These are phyloP conservation scores for Trichoderma sp. DNA, from an alignment of 2,329 filamentous ascomycete genomes.

Conservation along the genomic window DNA sequence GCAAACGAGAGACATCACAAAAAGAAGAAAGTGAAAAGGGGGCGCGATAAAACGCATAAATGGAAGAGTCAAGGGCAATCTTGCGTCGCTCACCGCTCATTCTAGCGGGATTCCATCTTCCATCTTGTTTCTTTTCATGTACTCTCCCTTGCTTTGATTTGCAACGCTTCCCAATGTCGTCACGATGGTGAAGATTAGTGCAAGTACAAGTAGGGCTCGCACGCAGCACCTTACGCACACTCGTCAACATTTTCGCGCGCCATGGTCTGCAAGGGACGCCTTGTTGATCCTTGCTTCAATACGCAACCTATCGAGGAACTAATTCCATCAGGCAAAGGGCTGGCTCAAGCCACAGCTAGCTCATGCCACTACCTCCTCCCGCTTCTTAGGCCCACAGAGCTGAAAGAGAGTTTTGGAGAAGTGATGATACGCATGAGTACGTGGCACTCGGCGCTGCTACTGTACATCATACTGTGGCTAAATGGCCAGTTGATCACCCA, in stretches of 20 bases:
- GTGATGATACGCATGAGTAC: not conserved
- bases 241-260: not conserved
- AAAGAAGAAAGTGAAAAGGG: not conserved
- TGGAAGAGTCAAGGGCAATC: constrained; percentile 6
- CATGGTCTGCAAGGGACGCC: constrained; percentile 18
- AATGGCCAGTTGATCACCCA: not conserved
- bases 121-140: not conserved
- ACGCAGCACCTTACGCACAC: constrained; percentile 3
- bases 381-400: not conserved
- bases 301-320: constrained; percentile 11
- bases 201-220: not conserved
- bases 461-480: not conserved
- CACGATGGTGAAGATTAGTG: not conserved
- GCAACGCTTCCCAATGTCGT: not conserved
- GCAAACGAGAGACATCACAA: not conserved
- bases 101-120: constrained; percentile 6
- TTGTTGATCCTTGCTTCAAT: constrained; percentile 26
- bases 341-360: not conserved
- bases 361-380: constrained; percentile 1
- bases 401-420: constrained; percentile 4
- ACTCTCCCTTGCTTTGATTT: not conserved
- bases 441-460: not conserved
- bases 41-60: constrained; percentile 7
- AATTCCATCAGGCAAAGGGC: not conserved
- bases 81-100: constrained; percentile 21